These are phyloP conservation scores for Diaporthe nobilis DNA, from an alignment of 2,329 filamentous ascomycete genomes.

Conservation along the genomic window DNA sequence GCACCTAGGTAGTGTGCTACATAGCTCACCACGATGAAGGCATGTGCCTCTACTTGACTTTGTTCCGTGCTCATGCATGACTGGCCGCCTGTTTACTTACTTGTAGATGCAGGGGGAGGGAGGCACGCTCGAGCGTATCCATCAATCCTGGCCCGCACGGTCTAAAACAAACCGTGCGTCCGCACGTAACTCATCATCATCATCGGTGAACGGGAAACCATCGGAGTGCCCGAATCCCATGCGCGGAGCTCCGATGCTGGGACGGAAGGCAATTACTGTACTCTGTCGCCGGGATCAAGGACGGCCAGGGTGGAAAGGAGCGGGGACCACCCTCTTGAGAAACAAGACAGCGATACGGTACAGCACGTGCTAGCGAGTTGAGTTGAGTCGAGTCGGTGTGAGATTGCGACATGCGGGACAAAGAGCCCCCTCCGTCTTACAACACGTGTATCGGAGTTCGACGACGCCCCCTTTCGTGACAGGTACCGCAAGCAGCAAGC, in stretches of 20 bases:
- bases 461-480: neutral
- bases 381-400: neutral
- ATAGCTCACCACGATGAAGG: neutral
- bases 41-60: neutral
- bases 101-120: no score
- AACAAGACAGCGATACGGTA: neutral
- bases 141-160: neutral
- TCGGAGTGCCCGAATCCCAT: neutral
- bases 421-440: neutral
- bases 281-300: neutral
- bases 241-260: neutral
- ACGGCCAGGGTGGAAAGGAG: neutral
- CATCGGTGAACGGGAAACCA: neutral
- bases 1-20: neutral
- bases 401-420: neutral
- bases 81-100: neutral
- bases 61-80: neutral
- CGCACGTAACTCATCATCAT: no score
- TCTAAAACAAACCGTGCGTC: no score
- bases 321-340: neutral
- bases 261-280: neutral
- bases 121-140: neutral
- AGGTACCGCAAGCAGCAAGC: neutral
- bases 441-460: slow-evolving; percentile 1
- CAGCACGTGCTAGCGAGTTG: neutral